Conservation (phyloP, 148 eudicot species). For the Suaeda aralocaspica region DNA sequence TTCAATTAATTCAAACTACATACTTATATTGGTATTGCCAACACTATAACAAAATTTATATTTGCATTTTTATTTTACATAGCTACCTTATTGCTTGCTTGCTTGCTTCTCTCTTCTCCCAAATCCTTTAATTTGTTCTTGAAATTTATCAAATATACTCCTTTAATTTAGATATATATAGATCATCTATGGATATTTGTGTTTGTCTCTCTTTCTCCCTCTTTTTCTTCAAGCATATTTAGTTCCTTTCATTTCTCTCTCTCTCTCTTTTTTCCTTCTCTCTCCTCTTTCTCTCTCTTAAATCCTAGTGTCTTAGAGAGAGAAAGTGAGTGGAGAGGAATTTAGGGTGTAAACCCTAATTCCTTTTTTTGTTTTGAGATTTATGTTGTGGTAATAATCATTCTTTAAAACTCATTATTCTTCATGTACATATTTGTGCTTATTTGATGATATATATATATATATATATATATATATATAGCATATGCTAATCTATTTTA, state of each 20-base stretch:
- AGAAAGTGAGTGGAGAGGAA: conserved; percentile 18
- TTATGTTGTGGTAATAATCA: conserved; percentile 4
- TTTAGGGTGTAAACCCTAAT: conserved; percentile 19
- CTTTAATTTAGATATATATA: conserved; percentile 13
- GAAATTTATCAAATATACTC: conserved; percentile 16
- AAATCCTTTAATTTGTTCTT: conserved; percentile 18
- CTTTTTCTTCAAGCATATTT: conserved; percentile 7
- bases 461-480: no score
- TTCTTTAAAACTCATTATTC: background rate
- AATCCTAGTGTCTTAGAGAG: conserved; percentile 1
- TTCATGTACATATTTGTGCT: no score
- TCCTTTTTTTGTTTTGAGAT: background rate
- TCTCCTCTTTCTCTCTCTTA: conserved; percentile 3
- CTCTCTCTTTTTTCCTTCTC: conserved; percentile 7
- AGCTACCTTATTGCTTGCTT: no score
- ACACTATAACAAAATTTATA: no score
- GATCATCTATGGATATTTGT: conserved; percentile 26
- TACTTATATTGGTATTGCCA: conserved; percentile 20
- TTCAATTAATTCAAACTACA: background rate
- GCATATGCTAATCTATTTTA: background rate
- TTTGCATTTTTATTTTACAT: no score
- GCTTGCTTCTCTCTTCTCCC: background rate
- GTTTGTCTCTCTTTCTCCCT: conserved; percentile 15
- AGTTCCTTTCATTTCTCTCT: background rate
- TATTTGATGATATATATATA: no score